Base-by-base conservation (phyloP, 129 eudicot species). In the Ambrosia trifida region DNA sequence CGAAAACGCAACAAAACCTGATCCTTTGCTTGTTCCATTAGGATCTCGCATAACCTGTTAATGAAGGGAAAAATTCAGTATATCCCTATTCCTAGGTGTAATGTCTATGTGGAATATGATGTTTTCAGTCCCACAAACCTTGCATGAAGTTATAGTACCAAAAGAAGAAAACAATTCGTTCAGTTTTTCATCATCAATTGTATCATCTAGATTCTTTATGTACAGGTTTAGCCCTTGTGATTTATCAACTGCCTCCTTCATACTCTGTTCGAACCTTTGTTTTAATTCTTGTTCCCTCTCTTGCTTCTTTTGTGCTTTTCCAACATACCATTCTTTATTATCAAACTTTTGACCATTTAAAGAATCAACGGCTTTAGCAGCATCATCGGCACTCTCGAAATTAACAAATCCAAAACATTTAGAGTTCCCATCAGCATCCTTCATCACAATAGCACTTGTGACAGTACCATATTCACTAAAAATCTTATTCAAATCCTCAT, bases 1-100 rank as follows among this genome's bases (percentile, higher is more conserved):
- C 7, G 95, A 85, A 82, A 87, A 90, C 7, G 97, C 87, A 79
- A 90, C 95, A 77, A 90, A 90, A n/a, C 89, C 97, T 0, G 95
- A 85, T 51, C 97, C 95, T 64, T 75, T 85, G 72, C 95, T 87
- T 28, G 75, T 69, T 28, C 95, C 95, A 79, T 63, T 83, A 16
- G 89, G 83, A 70, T 87, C 91, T 64, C 87, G 85, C 91, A 90
- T 90, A 45, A 90, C 88, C 97, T 90, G 72, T 67, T 18, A n/a
- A 67, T 18, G 0, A 44, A 7, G 56, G 31, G 40, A 18, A 46
- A 52, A 24, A 54, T 46, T 49, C n/a, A 68, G 33, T 61, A 18
- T 10, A 32, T 19, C 18, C 5, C 28, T 24, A 49, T 47, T 9
- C 35, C 60, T 7, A 17, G 28, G 28, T 24, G 28, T 24, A 49